Conservation (phyloP, 192 early-diverging fungal species). For the Rhizophlyctis rosea region DNA sequence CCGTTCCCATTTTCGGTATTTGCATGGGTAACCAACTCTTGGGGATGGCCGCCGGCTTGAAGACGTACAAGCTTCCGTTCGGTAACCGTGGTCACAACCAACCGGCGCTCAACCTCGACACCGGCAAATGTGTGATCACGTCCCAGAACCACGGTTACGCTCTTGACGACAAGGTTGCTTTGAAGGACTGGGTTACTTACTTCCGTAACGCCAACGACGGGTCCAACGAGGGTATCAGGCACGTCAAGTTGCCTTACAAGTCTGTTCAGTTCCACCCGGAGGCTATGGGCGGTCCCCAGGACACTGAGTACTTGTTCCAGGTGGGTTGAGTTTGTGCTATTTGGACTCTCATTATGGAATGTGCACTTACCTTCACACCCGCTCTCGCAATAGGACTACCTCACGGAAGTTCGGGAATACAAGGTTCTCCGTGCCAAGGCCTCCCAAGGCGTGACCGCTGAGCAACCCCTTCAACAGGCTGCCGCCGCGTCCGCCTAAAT, state of each 20-base stretch:
- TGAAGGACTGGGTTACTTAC: conserved; percentile 77
- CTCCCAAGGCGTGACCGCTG: background rate
- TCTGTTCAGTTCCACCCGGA: conserved; percentile 97
- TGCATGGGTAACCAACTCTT: conserved; percentile 95
- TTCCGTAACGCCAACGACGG: conserved; percentile 96
- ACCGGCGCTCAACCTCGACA: conserved; percentile 77
- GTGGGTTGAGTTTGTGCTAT: no score
- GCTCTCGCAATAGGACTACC: no score
- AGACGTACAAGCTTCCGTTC: conserved; percentile 84
- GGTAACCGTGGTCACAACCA: conserved; percentile 98
- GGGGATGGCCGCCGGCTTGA: conserved; percentile 84
- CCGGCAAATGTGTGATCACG: conserved; percentile 82
- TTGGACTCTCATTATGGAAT: no score
- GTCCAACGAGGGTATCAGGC: conserved; percentile 90
- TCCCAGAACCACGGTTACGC: conserved; percentile 95
- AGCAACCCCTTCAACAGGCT: background rate
- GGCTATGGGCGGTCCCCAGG: conserved; percentile 88
- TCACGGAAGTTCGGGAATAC: conserved; percentile 55
- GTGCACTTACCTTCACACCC: no score
- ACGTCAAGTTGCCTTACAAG: conserved; percentile 65
- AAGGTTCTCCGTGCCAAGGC: conserved; percentile 39
- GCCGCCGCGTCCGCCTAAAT: no score
- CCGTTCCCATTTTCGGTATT: conserved; percentile 90
- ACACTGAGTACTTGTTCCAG: conserved; percentile 91
- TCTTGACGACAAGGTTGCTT: conserved; percentile 65